Evolutionary conservation across 208 protist species (phyloP), one percentile per base, ranked within the genome.

Genomic region (Leishmania gerbilli): DNA sequence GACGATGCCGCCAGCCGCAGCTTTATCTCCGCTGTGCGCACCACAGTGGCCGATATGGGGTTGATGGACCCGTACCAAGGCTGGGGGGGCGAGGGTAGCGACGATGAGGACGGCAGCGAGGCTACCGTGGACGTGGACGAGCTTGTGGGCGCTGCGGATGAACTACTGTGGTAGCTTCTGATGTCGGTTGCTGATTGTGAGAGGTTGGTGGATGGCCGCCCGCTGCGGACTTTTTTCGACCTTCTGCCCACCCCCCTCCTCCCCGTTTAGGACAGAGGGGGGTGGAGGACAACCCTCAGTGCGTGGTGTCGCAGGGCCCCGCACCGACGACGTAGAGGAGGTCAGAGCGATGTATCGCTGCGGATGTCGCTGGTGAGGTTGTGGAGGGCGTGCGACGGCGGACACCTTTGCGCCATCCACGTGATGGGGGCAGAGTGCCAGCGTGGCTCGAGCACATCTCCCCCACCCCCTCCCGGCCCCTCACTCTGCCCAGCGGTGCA

Each of bases 11-110:
- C 77, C n/a, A 58, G 8, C 1, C 81, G 65, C 47, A 40, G 77
- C 27, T 92, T 92, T 64, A 78, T 76, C 31, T 21, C 67, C 11
- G 83, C 88, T 0, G 86, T 96, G 84, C 79, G 79, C 19, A 79
- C 82, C 17, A 91, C 90, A 34, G 85, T 86, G 76, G 77, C 83
- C 15, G 76, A 75, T 19, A 94, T 94, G 91, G 89, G 89, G 0
- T 27, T 94, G n/a, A 77, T 80, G 71, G 89, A 94, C 69, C 86
- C 83, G 1, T 92, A 91, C 53, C 80, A 88, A 49, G 86, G 74
- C 27, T 77, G 80, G 88, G 56, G 71, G 34, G 81, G 69, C 27
- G 71, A 84, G 37, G 71, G 58, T n/a, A 40, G 65, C 27, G 77
- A 71, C 53, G 80, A 88, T 49, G 56, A 76, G 49, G 31, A 87